Conservation (phyloP, 768 basidiomycete genomes). For the Phallus indusiatus region DNA sequence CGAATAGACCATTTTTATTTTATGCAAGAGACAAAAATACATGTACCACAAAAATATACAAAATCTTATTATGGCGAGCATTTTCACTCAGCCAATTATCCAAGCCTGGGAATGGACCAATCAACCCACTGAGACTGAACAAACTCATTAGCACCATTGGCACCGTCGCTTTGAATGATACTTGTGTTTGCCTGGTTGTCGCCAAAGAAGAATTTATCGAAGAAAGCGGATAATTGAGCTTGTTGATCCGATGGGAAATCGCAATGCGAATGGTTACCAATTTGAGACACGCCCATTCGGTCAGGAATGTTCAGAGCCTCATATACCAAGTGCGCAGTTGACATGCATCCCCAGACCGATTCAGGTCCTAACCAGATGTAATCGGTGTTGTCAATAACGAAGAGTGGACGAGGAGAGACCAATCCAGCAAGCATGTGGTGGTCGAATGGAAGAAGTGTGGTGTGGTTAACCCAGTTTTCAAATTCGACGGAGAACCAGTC, state of each 20-base stretch:
- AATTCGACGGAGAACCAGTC: constrained; percentile 51
- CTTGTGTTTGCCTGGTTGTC: constrained; percentile 37
- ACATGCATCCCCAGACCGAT: constrained; percentile 42
- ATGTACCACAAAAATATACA: neutral
- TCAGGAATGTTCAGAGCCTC: constrained; percentile 38
- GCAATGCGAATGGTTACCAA: constrained; percentile 48
- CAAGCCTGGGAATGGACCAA: constrained; percentile 39
- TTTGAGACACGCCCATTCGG: constrained; percentile 43
- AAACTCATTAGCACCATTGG: constrained; percentile 27
- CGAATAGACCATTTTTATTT: neutral
- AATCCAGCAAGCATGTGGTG: constrained; percentile 49
- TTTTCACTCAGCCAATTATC: constrained; percentile 11
- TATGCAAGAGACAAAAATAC: neutral
- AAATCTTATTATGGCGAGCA: neutral
- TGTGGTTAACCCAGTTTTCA: constrained; percentile 34
- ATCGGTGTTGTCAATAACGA: constrained; percentile 47
- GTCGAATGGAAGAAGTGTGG: constrained; percentile 44
- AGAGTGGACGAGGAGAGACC: constrained; percentile 44
- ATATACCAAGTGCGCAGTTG: constrained; percentile 40
- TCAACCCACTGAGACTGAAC: constrained; percentile 35
- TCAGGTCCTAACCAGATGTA: constrained; percentile 47
- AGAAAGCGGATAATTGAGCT: constrained; percentile 39
- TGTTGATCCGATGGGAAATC: constrained; percentile 40
- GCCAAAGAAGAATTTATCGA: constrained; percentile 45
- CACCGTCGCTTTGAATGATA: constrained; percentile 18